Evolutionary conservation across 805 yeast species (phyloP).

Genomic region (Pichia nanzhaoensis): DNA sequence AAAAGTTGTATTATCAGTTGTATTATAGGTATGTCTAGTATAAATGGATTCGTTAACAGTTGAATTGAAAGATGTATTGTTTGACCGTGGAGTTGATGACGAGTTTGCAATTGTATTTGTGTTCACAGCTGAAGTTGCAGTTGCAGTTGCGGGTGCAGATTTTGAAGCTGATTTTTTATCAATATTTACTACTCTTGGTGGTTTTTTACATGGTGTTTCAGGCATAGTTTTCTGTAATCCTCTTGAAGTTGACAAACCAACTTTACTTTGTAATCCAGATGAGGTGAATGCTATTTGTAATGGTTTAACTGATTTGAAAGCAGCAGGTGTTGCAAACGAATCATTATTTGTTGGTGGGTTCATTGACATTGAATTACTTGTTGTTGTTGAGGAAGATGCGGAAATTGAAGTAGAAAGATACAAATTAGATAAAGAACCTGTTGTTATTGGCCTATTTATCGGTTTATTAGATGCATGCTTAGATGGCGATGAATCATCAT

Average conservation of each 20-base stretch:
- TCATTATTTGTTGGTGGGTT: constrained; percentile 25
- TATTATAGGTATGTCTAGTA: constrained; percentile 2
- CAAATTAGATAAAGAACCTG: constrained; percentile 1
- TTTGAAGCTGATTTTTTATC: not conserved
- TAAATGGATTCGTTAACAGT: constrained; percentile 6
- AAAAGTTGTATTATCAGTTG: constrained; percentile 5
- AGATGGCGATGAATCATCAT: constrained; percentile 13
- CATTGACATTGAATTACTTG: constrained; percentile 14
- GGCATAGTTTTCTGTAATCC: constrained; percentile 38
- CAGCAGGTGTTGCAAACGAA: constrained; percentile 36
- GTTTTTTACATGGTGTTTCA: constrained; percentile 58
- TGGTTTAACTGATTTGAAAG: constrained; percentile 71
- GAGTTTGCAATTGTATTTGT: too few species aligned
- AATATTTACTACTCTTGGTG: constrained; percentile 27
- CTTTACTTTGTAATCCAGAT: constrained; percentile 60
- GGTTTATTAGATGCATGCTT: constrained; percentile 4
- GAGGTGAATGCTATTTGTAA: constrained; percentile 78
- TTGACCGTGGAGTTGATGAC: constrained; percentile 5
- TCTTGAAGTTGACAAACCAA: constrained; percentile 37
- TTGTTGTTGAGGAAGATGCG: not conserved
- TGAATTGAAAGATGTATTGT: constrained; percentile 7
- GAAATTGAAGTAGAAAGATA: not conserved
- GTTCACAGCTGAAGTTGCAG: not conserved
- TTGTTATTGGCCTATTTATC: constrained; percentile 8
- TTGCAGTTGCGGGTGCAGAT: constrained; percentile 8